Percentiles rank a stretch among this genome's conserved stretches.
Conservation (phyloP, 805 yeast genomes). For the Candida nanaspora region DNA sequence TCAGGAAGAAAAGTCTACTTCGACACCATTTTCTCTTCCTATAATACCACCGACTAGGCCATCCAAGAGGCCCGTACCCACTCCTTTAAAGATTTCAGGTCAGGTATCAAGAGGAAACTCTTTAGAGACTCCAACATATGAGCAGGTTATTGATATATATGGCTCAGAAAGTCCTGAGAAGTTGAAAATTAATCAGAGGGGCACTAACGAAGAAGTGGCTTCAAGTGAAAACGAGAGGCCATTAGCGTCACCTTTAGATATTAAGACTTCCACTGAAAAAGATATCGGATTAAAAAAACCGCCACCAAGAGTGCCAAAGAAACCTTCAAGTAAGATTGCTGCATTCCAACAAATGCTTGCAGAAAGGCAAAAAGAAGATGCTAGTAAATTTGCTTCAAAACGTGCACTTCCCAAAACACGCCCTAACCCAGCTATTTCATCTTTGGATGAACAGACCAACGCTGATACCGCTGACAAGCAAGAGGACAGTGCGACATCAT, state of each 20-base stretch:
- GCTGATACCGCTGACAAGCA: too few species aligned
- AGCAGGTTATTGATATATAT: conserved; percentile 12
- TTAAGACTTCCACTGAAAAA: neutral
- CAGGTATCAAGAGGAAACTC: neutral
- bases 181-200: conserved; percentile 1
- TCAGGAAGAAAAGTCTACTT: neutral
- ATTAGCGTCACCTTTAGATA: neutral
- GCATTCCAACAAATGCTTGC: conserved; percentile 75
- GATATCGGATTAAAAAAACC: conserved; percentile 16
- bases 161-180: conserved; percentile 12
- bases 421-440: conserved; percentile 9
- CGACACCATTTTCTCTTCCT: neutral
- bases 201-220: neutral
- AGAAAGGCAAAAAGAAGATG: conserved; percentile 37
- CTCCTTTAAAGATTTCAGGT: conserved; percentile 2
- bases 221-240: too few species aligned
- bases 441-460: neutral
- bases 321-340: conserved; percentile 71
- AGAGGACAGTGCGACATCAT: too few species aligned
- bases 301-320: conserved; percentile 70
- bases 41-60: neutral
- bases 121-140: conserved; percentile 8
- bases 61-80: neutral
- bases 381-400: conserved; percentile 8
- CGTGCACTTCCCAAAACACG: conserved; percentile 17